These are phyloP conservation scores for Pseudogymnoascus sp. DNA, from an alignment of 2,329 filamentous ascomycete genomes.

Conservation along the genomic window DNA sequence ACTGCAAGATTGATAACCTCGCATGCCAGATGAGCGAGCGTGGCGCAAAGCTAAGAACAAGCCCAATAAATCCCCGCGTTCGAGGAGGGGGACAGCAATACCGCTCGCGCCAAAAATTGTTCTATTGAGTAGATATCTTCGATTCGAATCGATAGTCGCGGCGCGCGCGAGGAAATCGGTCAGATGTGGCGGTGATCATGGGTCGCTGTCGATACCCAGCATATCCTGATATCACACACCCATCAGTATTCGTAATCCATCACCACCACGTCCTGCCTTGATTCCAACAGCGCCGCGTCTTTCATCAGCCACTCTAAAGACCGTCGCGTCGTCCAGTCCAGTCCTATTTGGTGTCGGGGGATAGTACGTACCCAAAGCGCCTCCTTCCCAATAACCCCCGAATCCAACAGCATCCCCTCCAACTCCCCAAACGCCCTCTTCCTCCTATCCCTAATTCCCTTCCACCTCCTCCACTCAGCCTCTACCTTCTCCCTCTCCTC, in stretches of 20 bases:
- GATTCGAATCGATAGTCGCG: background rate
- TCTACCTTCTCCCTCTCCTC: conserved; percentile 40
- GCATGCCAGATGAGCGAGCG: background rate
- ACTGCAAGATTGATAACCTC: conserved; percentile 2
- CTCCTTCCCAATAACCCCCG: conserved; percentile 30
- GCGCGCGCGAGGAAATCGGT: background rate
- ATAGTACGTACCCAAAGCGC: conserved; percentile 38
- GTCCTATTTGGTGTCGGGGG: background rate
- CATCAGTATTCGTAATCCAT: background rate
- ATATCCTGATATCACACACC: background rate
- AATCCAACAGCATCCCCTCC: conserved; percentile 37
- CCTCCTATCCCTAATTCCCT: conserved; percentile 22
- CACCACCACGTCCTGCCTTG: background rate
- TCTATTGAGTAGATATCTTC: background rate
- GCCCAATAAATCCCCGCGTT: background rate
- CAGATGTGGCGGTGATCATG: conserved; percentile 2
- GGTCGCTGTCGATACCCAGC: conserved; percentile 1
- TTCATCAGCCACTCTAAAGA: background rate
- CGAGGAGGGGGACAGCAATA: too few relatives aligned
- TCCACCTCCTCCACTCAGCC: conserved; percentile 38
- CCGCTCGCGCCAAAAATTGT: background rate
- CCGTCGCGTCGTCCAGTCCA: background rate
- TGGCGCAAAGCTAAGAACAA: background rate
- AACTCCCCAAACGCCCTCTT: conserved; percentile 23
- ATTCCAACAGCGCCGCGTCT: background rate